phyloP scores from a whole-genome alignment of 2,329 filamentous ascomycete genomes.

The Trichophyton benhamiae region DNA sequence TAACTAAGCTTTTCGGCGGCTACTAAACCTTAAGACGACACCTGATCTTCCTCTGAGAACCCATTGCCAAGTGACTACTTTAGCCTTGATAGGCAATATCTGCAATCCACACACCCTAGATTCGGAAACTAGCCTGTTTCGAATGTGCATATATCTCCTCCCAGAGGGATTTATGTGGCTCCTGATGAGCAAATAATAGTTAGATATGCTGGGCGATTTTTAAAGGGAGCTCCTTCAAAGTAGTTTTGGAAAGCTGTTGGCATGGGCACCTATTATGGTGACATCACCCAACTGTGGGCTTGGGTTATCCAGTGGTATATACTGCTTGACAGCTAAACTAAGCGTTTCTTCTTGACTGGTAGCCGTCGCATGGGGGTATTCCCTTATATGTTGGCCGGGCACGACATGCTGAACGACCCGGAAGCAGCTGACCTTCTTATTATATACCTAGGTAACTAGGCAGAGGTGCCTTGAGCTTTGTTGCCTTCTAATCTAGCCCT shows the following conservation, averaged over 20 bases:
- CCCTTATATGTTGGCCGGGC: constrained; percentile 64
- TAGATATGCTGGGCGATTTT: not conserved
- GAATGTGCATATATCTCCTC: constrained; percentile 58
- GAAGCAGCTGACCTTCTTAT: constrained; percentile 19
- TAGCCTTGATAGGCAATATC: constrained; percentile 78
- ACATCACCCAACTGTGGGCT: constrained; percentile 60
- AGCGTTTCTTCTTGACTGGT: constrained; percentile 63
- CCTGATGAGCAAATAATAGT: constrained; percentile 31
- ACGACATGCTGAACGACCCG: constrained; percentile 61
- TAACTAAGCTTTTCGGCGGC: too few species aligned
- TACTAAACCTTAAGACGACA: not conserved
- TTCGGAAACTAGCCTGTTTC: constrained; percentile 49
- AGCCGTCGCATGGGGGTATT: constrained; percentile 63
- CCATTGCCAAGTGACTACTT: constrained; percentile 73
- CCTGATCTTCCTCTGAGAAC: constrained; percentile 19
- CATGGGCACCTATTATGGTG: constrained; percentile 76
- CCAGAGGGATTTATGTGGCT: constrained; percentile 87
- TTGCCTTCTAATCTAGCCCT: not conserved
- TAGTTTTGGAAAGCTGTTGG: constrained; percentile 87
- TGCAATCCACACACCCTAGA: constrained; percentile 78
- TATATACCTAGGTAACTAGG: not conserved
- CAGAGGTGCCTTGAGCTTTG: not conserved
- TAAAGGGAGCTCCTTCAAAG: not conserved
- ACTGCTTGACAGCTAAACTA: constrained; percentile 71
- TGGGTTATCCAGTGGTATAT: constrained; percentile 61